These are phyloP conservation scores for Poa pratensis DNA, from an alignment of 176 grass and related monocot genomes.

Conservation along the genomic window DNA sequence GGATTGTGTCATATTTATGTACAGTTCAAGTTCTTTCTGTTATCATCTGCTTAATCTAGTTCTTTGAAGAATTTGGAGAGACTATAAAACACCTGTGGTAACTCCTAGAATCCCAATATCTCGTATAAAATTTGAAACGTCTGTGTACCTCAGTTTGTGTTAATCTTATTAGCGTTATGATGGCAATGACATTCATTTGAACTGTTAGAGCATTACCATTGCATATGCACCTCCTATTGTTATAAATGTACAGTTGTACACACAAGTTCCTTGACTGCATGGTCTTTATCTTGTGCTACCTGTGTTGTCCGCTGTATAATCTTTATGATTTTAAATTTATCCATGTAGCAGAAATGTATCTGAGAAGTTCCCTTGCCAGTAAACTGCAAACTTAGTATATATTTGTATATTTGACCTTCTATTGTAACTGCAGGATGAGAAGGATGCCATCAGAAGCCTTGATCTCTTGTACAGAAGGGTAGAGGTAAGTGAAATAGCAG, in stretches of 20 bases:
- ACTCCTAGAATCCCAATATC: slow-evolving; percentile 1
- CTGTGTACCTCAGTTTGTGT: neutral
- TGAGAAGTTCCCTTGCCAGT: slow-evolving; percentile 21
- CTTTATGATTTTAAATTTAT: slow-evolving; percentile 10
- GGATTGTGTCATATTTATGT: neutral
- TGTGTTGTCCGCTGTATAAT: neutral
- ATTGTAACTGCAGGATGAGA: slow-evolving; percentile 68
- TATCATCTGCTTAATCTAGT: slow-evolving; percentile 25
- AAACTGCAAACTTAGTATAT: slow-evolving; percentile 16
- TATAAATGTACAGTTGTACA: neutral
- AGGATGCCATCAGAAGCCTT: slow-evolving; percentile 87
- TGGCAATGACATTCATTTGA: neutral
- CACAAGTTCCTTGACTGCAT: slow-evolving; percentile 16
- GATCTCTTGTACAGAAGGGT: slow-evolving; percentile 92
- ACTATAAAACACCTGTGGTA: neutral
- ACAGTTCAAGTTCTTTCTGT: slow-evolving; percentile 25
- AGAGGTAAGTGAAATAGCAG: slow-evolving; percentile 51
- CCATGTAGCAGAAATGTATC: slow-evolving; percentile 11
- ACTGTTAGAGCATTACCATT: neutral
- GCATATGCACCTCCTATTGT: slow-evolving; percentile 2
- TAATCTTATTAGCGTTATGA: slow-evolving; percentile 12
- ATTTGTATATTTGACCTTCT: slow-evolving; percentile 31
- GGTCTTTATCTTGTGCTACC: neutral
- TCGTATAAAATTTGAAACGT: neutral
- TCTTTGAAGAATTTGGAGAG: neutral